Conservation (phyloP, 2,329 filamentous ascomycete genomes). For the Colletotrichum noveboracense region DNA sequence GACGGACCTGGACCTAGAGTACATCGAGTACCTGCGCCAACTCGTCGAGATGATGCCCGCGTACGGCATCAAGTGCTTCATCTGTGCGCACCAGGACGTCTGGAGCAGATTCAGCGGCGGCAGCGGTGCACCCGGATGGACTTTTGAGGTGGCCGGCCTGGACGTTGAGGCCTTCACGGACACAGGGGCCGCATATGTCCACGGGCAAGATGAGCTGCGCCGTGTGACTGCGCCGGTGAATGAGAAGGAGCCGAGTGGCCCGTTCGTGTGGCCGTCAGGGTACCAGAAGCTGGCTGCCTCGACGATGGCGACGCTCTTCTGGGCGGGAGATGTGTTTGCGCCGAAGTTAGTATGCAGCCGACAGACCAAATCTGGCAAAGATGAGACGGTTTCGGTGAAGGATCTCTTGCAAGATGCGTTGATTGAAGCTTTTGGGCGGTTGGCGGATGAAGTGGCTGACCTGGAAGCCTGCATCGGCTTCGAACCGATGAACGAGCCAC, state of each 20-base stretch:
- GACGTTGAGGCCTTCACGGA: conserved; percentile 38
- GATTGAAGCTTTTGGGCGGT: conserved; percentile 38
- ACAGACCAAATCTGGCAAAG: neutral
- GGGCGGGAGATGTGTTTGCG: conserved; percentile 30
- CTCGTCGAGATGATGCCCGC: conserved; percentile 41
- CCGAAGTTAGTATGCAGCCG: conserved; percentile 24
- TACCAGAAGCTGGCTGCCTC: conserved; percentile 43
- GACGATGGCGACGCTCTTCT: conserved; percentile 32
- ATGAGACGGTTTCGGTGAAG: conserved; percentile 29
- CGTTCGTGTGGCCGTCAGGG: conserved; percentile 41
- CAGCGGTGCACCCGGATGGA: conserved; percentile 47
- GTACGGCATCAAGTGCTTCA: conserved; percentile 44
- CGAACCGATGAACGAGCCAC: conserved; percentile 48
- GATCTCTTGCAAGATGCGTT: conserved; percentile 35
- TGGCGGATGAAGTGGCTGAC: conserved; percentile 34
- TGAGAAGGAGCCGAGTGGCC: conserved; percentile 36
- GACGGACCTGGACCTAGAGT: conserved; percentile 41
- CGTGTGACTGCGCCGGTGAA: conserved; percentile 28
- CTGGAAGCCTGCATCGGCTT: conserved; percentile 43
- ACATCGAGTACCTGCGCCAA: conserved; percentile 40
- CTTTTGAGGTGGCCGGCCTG: conserved; percentile 44
- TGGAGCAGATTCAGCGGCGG: conserved; percentile 48
- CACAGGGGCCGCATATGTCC: conserved; percentile 34
- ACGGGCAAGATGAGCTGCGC: conserved; percentile 37
- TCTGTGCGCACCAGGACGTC: conserved; percentile 49